Base-by-base conservation (phyloP, 148 eudicot species). In the Dianthus caryophyllus region DNA sequence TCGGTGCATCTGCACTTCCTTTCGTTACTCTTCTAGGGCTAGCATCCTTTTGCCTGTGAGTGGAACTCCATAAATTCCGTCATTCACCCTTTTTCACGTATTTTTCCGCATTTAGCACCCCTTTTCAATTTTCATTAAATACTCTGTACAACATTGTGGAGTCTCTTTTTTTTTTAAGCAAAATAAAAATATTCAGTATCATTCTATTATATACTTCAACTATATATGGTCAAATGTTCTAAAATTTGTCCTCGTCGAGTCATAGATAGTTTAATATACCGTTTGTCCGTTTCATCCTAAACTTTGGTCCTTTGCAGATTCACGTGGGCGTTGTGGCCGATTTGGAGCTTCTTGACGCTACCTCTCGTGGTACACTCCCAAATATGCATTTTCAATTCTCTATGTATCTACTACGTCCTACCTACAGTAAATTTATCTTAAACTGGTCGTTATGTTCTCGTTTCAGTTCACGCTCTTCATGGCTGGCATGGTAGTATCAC, bases 381-480 rank as follows among this genome's bases (percentile, higher is more conserved):
- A 50, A 20, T 57, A 24, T 39, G 15, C 44, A 52, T 49, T 71
- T 24, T 43, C 31, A 5, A 6, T 63, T 46, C 31, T 6, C 21
- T 2, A 63, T 24, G 9, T 5, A 4, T 2, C 47, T 20, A 3
- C 38, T 3, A 7, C 7, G 7, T 33, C 3, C 7, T 7, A 9
- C 26, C 43, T 39, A 21, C n/a, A 41, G 21, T 41, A 43, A 44
- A 25, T 36, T 63, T 49, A 24, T 14, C 24, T 63, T n/a, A 16
- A 8, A 29, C 41, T 29, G 21, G 20, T 22, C 16, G n/a, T 64
- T 24, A 20, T 61, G 25, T 10, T 25, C 31, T 20, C 31, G 36
- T 38, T 79, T 83, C 87, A 91, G 97, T 91, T 91, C 75, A 84
- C 95, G 2, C 85, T 91, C 61, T 81, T 86, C 80, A 88, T 91